Base-by-base conservation (phyloP, 225 moss, liverwort and hornwort genomes). In the Takakia lepidozioides region DNA sequence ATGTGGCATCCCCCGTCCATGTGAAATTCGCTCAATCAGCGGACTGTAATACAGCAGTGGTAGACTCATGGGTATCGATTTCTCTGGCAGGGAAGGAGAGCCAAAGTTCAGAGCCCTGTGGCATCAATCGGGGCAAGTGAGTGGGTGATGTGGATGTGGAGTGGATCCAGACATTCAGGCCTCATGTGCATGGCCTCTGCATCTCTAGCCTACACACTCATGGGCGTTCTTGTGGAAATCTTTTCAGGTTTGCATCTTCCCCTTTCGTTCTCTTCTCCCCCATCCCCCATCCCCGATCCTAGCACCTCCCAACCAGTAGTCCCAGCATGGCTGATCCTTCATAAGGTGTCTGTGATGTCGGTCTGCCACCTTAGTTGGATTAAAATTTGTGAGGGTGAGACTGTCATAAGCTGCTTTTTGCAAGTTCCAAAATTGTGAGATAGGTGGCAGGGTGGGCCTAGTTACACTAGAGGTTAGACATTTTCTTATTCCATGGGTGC, bases 81-180 rank as follows among this genome's bases (percentile, higher is more conserved):
- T 34, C 7, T 34, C 32, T 7, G 20, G 25, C 45, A 46, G 45
- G 45, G 25, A 46, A 46, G 45, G 22, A 46, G 23, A 14, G 23
- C 13, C 21, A 46, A 46, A 46, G 21, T 25, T 21, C 20, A 24
- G 14, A 23, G 20, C 40, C 40, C 17, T 40, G 40, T 40, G 21
- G 45, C 3, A 10, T 9, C 22, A 8, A 24, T 13, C 14, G 45
- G 23, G 22, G 21, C 14, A 2, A 3, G 22, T 21, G 45, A 46
- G 23, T 46, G 10, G 1, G 10, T 46, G 2, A 14, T 24, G 13
- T 46, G 45, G 45, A 11, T 46, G 5, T 46, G 45, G 45, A 14
- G 45, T 23, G 45, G 45, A 10, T 46, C 45, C 45, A 46, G 21
- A 46, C 23, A 46, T 46, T 46, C 45, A 26, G 45, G 45, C 25